Evolutionary conservation across 768 basidiomycete species (phyloP), one percentile per base, ranked within the genome.

Genomic region (Tulasnella calospora): DNA sequence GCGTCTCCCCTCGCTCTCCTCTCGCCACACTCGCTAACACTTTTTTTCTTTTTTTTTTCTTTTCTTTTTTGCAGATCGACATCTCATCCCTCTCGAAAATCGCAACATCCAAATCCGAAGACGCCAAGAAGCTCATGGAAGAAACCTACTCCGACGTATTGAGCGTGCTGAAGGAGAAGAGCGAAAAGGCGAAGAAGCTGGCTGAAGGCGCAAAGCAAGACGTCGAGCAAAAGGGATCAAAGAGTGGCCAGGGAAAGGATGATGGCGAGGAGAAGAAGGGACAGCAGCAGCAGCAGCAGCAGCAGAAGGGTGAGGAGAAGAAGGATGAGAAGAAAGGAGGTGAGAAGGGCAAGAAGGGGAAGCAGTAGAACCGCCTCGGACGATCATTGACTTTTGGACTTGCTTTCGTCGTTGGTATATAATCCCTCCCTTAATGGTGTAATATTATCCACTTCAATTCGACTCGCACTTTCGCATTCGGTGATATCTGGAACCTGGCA

Each of bases 131-230:
- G 21, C 36, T 77, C n/a, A 2, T 41, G 19, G 33, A 77, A 17
- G 67, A 77, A 33, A 77, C 76, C 7, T 77, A 77, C 15, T 30
- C 33, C 46, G 76, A 77, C 21, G 46, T 71, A 1, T 30, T 77
- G 19, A n/a, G 57, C 35, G 76, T 77, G 19, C 57, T 77, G 47
- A 79, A 79, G 51, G 74, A 71, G 30, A 79, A 79, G 76, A 35
- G 30, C 21, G 79, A 79, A n/a, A 35, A 72, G 57, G 79, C 79
- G 0, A 51, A 77, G 67, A 40, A 79, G 76, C 38, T 67, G 40
- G 79, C 47, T 19, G 78, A 79, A 57, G 78, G 74, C 35, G 40
- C 74, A 23, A 47, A 46, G n/a, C 44, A 55, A 4, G 10, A 46
- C 3, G 74, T 5, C 6, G 36, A 75, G 10, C 13, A 46, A 23